Base-by-base conservation (phyloP, 306 rosid genomes). In the Ceratonia siliqua region DNA sequence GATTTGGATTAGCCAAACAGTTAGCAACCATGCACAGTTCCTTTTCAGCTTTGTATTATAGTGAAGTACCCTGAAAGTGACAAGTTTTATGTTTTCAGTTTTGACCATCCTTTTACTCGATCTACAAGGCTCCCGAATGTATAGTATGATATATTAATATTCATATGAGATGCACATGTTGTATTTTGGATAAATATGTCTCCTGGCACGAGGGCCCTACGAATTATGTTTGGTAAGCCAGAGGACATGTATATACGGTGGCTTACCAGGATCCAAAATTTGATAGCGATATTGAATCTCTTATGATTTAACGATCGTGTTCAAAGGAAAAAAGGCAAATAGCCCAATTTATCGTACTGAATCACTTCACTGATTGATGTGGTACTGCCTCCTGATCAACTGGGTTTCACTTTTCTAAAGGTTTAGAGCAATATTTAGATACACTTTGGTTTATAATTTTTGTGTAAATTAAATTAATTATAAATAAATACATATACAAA, bases 191-290 rank as follows among this genome's bases (percentile, higher is more conserved):
- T 62, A 25, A 10, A 25, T 6, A 22, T 5, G 41, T 48, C 36
- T 70, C 45, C 62, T 18, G 63, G 69, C 20, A 64, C 66, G 52
- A 15, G 57, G 57, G 68, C 74, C 25, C 6, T 17, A 17, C 21
- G 45, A n/a, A n/a, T n/a, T 32, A n/a, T 12, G 27, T 9, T 8
- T 38, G 57, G 32, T 42, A 57, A 35, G 50, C 50, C 28, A 56
- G 68, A 59, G 65, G 54, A 49, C 73, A 24, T 75, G 20, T 35
- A 22, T 32, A 38, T 32, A 38, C 49, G 59, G 42, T 33, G 65
- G 33, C 64, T 53, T 58, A 28, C 68, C 72, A 49, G 72, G 36
- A 72, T 45, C 78, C 79, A 72, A 68, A 68, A 73, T 13, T 73
- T 68, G 22, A 50, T 24, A 20, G 35, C 27, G 33, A 30, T 25